Base-by-base conservation (phyloP, 2,329 filamentous ascomycete species). In the Fusarium ramigenum region DNA sequence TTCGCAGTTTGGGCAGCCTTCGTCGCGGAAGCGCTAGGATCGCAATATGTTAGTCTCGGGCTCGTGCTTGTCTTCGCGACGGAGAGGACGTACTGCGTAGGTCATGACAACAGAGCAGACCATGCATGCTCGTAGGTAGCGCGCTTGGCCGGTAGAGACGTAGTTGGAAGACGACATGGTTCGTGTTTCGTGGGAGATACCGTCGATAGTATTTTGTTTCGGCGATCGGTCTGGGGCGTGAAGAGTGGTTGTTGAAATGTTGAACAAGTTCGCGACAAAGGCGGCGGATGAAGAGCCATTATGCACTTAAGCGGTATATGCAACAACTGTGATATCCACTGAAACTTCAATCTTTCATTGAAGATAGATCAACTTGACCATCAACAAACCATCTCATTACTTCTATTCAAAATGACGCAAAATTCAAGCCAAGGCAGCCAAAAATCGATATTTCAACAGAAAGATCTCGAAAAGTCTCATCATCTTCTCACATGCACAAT, bases 1-100 rank as follows among this genome's bases (percentile, higher is more conserved):
- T 80, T 98, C 96, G 88, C 96, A 99, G 87, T 99, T 99, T 70
- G 96, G 96, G 81, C 96, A 99, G 76, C 96, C 96, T 80, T 93
- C 88, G 78, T 91, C 89, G 78, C 92, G 88, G 88, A 99, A 99
- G 82, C 93, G 92, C 93, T 96, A 72, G 23, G 50, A 50, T 39
- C 39, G 9, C 11, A 63, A 53, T 23, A 42, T 11, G 69, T 76
- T 50, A 78, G 76, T 39, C 39, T 34, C 25, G 34, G 21, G 9
- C 19, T 61, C 42, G 44, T 56, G 21, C 25, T 37, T n/a, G 36
- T 5, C 12, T 54, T 21, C 56, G 53, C 32, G 53, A 44, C 44
- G 25, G 59, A 52, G 49, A 43, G 60, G 56, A 81, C 88, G 76
- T 85, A 95, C 93, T 75, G 87, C 88, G 79, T 92, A 91, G 69